Evolutionary conservation across 371 early-diverging fungal species (phyloP).

Genomic region (Rhizopus arrhizus): DNA sequence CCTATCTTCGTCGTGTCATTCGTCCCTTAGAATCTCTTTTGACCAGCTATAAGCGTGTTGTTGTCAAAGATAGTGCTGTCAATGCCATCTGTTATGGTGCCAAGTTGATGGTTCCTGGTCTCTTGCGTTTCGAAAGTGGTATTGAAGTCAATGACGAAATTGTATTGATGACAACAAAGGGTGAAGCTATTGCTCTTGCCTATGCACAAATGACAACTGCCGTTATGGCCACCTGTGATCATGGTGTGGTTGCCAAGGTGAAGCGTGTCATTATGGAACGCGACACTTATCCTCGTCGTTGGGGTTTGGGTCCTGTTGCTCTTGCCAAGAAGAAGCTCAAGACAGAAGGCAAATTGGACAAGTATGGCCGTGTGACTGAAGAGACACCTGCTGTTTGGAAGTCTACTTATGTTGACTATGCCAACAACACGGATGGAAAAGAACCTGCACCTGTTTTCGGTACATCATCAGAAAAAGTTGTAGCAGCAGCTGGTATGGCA

Average conservation of each 20-base stretch:
- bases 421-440: conserved; percentile 52
- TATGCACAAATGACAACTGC: conserved; percentile 97
- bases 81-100: conserved; percentile 99
- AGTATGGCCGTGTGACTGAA: conserved; percentile 88
- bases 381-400: conserved; percentile 83
- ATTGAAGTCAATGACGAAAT: conserved; percentile 96
- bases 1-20: conserved; percentile 88
- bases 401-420: conserved; percentile 74
- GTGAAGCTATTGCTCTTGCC: conserved; percentile 98
- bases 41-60: conserved; percentile 95
- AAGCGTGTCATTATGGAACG: conserved; percentile 99
- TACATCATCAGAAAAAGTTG: conserved; percentile 32
- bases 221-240: conserved; percentile 73
- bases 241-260: conserved; percentile 97
- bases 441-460: conserved; percentile 38
- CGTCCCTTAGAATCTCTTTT: conserved; percentile 97
- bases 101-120: conserved; percentile 98
- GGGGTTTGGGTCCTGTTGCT: conserved; percentile 92
- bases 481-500: conserved; percentile 45
- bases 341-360: conserved; percentile 96
- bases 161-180: conserved; percentile 99
- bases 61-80: conserved; percentile 99
- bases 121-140: conserved; percentile 95
- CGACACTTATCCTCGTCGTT: conserved; percentile 83
- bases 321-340: conserved; percentile 95